Percentiles rank a stretch among this genome's conserved stretches.
Evolutionary conservation across 1,284 basidiomycete species (phyloP).

Genomic region (Cutaneotrichosporon cyanovorans): DNA sequence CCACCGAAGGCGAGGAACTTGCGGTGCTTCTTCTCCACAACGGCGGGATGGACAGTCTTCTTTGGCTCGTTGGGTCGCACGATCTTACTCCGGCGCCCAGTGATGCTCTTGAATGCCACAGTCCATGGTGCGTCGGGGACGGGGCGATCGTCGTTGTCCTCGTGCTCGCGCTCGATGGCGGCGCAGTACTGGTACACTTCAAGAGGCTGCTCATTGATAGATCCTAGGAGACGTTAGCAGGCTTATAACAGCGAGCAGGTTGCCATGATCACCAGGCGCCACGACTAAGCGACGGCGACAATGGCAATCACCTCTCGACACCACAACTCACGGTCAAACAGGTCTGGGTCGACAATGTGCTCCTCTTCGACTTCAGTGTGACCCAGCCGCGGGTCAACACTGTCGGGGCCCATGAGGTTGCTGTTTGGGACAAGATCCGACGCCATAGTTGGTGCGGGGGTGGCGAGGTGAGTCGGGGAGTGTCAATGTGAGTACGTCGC

Average conservation of each 20-base stretch:
- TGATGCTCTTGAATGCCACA: conserved; percentile 1
- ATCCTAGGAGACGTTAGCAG: neutral
- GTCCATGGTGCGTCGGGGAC: conserved; percentile 15
- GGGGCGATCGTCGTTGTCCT: conserved; percentile 8
- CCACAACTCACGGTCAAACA: conserved; percentile 8
- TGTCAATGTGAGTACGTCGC: too few relatives aligned
- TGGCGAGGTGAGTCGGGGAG: too few relatives aligned
- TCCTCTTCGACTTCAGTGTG: neutral
- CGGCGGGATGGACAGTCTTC: neutral
- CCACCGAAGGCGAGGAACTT: neutral
- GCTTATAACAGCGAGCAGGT: too few relatives aligned
- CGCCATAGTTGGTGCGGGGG: conserved; percentile 1
- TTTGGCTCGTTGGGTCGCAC: neutral
- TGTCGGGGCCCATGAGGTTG: conserved; percentile 10
- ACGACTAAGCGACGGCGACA: too few relatives aligned
- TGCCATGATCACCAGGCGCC: too few relatives aligned
- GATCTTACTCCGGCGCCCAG: neutral
- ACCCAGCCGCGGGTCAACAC: conserved; percentile 7
- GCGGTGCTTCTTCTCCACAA: neutral
- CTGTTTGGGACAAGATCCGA: conserved; percentile 1
- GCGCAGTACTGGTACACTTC: conserved; percentile 15
- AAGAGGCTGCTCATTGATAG: conserved; percentile 9
- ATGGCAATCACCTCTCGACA: neutral
- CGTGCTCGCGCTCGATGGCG: conserved; percentile 5
- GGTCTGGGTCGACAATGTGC: conserved; percentile 5